Evolutionary conservation across 495 filamentous ascomycete genomes (phyloP).

Genomic region (Parathielavia hyrcaniae): DNA sequence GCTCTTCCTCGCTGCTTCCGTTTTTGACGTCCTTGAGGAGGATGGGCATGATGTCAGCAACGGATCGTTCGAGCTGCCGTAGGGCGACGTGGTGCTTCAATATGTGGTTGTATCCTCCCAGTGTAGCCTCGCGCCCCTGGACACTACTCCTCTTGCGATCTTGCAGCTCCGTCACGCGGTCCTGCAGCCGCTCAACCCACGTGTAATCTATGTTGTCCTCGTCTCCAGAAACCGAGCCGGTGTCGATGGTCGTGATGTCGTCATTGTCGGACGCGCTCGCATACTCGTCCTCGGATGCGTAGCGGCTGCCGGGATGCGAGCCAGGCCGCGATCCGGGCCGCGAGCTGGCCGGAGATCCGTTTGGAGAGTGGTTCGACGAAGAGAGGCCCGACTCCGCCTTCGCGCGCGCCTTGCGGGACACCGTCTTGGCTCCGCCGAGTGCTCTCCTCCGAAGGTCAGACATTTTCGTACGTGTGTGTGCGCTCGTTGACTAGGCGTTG

Average conservation of each 20-base stretch:
- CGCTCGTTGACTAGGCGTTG: constrained; percentile 13
- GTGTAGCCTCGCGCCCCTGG: constrained; percentile 69
- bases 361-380: constrained; percentile 39
- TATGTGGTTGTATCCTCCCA: constrained; percentile 63
- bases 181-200: constrained; percentile 63
- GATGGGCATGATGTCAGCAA: constrained; percentile 61
- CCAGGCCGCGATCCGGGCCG: constrained; percentile 22
- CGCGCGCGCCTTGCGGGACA: constrained; percentile 82
- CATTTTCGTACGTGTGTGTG: constrained; percentile 40
- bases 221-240: constrained; percentile 29
- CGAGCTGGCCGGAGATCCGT: constrained; percentile 26
- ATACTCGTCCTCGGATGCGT: constrained; percentile 78
- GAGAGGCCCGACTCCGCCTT: constrained; percentile 58
- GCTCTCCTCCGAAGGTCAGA: constrained; percentile 77
- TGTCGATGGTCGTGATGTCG: constrained; percentile 36
- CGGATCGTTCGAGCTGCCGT: constrained; percentile 56
- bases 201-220: constrained; percentile 48
- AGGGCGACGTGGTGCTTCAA: constrained; percentile 67
- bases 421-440: constrained; percentile 78
- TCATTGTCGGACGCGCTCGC: constrained; percentile 41
- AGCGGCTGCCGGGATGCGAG: constrained; percentile 58
- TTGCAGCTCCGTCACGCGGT: constrained; percentile 72
- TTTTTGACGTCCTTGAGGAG: constrained; percentile 67
- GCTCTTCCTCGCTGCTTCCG: constrained; percentile 67
- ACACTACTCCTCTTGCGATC: constrained; percentile 76